These are phyloP conservation scores for Chytriomyces sp. DNA, from an alignment of 192 early-diverging fungal species.

Conservation along the genomic window DNA sequence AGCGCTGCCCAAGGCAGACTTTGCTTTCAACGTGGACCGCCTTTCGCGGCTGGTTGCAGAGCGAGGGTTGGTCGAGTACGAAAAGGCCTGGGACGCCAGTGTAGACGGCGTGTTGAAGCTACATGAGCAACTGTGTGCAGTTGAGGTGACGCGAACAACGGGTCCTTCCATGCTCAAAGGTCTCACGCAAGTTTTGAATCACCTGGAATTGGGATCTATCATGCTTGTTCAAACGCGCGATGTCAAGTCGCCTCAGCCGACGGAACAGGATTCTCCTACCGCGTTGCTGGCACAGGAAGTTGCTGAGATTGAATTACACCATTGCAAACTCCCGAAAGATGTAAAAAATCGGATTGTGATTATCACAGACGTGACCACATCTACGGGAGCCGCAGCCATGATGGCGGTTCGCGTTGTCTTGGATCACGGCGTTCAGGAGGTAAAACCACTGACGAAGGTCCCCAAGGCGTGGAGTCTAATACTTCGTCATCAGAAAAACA, in stretches of 20 bases:
- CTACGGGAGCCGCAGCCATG: slow-evolving; percentile 91
- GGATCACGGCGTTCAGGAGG: slow-evolving; percentile 85
- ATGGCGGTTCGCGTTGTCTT: slow-evolving; percentile 94
- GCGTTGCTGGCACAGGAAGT: not conserved
- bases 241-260: not conserved
- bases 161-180: slow-evolving; percentile 92
- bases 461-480: not conserved
- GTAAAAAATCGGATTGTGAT: slow-evolving; percentile 67
- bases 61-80: slow-evolving; percentile 66
- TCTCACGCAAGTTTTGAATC: slow-evolving; percentile 76
- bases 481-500: slow-evolving; percentile 44
- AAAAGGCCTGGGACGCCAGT: slow-evolving; percentile 26
- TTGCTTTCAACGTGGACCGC: slow-evolving; percentile 91
- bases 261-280: not conserved
- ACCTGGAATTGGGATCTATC: slow-evolving; percentile 85
- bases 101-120: slow-evolving; percentile 48
- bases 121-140: slow-evolving; percentile 61
- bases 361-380: slow-evolving; percentile 86
- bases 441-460: not conserved
- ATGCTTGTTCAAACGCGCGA: slow-evolving; percentile 76
- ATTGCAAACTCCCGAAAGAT: slow-evolving; percentile 73
- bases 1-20: slow-evolving; percentile 55
- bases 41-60: slow-evolving; percentile 85
- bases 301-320: slow-evolving; percentile 89
- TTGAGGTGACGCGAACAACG: slow-evolving; percentile 77